Evolutionary conservation across 2,329 filamentous ascomycete species (phyloP).

Genomic region (Aspergillus puulaauensis): DNA sequence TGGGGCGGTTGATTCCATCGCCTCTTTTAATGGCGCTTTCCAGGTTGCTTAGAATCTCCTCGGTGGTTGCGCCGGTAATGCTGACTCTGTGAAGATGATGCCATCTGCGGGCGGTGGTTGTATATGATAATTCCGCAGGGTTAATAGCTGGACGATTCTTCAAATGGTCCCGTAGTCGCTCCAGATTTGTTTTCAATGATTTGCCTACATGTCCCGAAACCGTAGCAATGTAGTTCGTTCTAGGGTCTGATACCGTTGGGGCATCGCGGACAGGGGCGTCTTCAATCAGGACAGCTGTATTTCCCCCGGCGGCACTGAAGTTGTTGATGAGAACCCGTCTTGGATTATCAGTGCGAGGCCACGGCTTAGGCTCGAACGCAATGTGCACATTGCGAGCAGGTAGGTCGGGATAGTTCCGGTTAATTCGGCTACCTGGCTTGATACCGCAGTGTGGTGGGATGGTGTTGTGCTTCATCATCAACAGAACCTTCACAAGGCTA

Average conservation of each 20-base stretch:
- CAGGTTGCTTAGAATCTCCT: slow-evolving; percentile 13
- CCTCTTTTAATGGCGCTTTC: slow-evolving; percentile 9
- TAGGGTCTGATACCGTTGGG: slow-evolving; percentile 45
- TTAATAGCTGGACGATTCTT: slow-evolving; percentile 43
- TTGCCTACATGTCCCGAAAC: slow-evolving; percentile 50
- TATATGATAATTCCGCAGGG: slow-evolving; percentile 58
- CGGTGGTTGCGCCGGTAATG: slow-evolving; percentile 18
- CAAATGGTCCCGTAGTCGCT: slow-evolving; percentile 56
- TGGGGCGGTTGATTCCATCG: not conserved
- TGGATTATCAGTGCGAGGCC: slow-evolving; percentile 24
- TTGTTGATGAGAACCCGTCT: slow-evolving; percentile 60
- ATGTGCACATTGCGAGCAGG: slow-evolving; percentile 44
- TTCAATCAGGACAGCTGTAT: slow-evolving; percentile 66
- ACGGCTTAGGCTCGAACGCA: slow-evolving; percentile 45
- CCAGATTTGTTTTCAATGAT: slow-evolving; percentile 53
- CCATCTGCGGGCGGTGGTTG: slow-evolving; percentile 59
- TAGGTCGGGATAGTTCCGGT: slow-evolving; percentile 47
- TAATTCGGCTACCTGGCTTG: slow-evolving; percentile 38
- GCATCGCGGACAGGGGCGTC: slow-evolving; percentile 51
- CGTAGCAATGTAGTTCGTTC: slow-evolving; percentile 57
- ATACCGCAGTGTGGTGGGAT: slow-evolving; percentile 37
- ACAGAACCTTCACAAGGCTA: slow-evolving; percentile 34
- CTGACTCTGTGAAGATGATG: slow-evolving; percentile 38
- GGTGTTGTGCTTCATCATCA: slow-evolving; percentile 36
- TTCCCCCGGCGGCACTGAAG: slow-evolving; percentile 70